These are phyloP conservation scores for Dictyostelium capitatum DNA, from an alignment of 78 protist species.

Conservation along the genomic window DNA sequence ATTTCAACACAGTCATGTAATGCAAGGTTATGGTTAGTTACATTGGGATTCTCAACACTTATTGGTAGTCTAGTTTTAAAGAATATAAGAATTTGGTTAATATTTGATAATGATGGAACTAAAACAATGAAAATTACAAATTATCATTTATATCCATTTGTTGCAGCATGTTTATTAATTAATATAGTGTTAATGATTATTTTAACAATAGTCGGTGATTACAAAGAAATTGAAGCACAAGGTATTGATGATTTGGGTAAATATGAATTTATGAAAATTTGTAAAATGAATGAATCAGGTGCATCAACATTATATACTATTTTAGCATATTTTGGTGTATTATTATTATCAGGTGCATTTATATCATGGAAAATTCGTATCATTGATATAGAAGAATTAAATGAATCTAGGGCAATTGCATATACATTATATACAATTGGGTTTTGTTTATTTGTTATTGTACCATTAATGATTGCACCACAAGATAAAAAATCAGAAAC, in stretches of 20 bases:
- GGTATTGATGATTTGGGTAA: conserved; percentile 1
- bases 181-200: conserved; percentile 15
- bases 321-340: conserved; percentile 18
- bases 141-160: conserved; percentile 56
- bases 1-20: neutral
- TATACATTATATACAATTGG: conserved; percentile 16
- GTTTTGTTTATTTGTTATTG: conserved; percentile 23
- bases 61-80: conserved; percentile 56
- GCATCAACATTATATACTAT: conserved; percentile 16
- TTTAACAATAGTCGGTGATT: conserved; percentile 8
- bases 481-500: conserved; percentile 37
- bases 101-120: conserved; percentile 61
- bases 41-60: conserved; percentile 43
- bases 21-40: conserved; percentile 50
- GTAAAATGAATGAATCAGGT: neutral
- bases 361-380: conserved; percentile 79
- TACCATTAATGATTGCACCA: conserved; percentile 42
- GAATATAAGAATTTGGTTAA: conserved; percentile 61
- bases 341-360: conserved; percentile 42
- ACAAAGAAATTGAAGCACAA: neutral
- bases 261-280: conserved; percentile 46
- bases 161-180: neutral
- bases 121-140: conserved; percentile 49
- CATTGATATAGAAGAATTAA: conserved; percentile 65
- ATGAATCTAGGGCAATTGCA: conserved; percentile 39